Base-by-base conservation (phyloP, 495 filamentous ascomycete genomes). In the Penicillium crystallinum region DNA sequence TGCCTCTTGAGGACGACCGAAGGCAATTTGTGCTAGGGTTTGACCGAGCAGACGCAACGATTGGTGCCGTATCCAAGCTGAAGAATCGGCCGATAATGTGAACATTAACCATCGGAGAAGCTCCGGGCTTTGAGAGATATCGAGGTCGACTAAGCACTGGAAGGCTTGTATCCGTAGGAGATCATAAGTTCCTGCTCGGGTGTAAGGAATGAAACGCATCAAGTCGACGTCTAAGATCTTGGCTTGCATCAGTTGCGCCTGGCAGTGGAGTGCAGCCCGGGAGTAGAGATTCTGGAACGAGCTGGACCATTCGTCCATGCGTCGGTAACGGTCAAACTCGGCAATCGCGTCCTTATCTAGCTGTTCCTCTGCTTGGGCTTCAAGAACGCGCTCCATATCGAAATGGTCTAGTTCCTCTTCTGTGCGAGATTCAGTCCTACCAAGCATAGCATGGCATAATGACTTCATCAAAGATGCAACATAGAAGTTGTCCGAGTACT, bases 241-340 rank as follows among this genome's bases (percentile, higher is more conserved):
- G 9, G 82, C 84, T 63, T 87, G 81, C 76, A 89, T 88, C 21
- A 96, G 71, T 41, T 73, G 77, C 66, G 82, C 78, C 53, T 87
- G 82, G 67, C 88, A 90, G n/a, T 86, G 78, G 18, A 97, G 70
- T 3, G 90, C 90, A 6, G 91, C 86, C 31, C 79, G 78, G 1
- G 95, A 90, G 65, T 90, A 90, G 48, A 95, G 77, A 56, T 97
- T 99, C 49, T 96, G 90, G 67, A 86, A 95, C 0, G 91, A 95
- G 30, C 85, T 81, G 0, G 87, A 87, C 85, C 90, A 97, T 69
- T 97, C 90, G 59, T 99, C 93, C 78, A 95, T 90, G 38, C 92
- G 82, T 41, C 90, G 81, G 61, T 92, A 89, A 44, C 95, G 81
- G 51, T 96, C 89, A 39, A 99, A 89, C 64, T 96, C 90, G 33